Conservation (phyloP, 1,139 yeast genomes). For the Hansenula sp. region DNA sequence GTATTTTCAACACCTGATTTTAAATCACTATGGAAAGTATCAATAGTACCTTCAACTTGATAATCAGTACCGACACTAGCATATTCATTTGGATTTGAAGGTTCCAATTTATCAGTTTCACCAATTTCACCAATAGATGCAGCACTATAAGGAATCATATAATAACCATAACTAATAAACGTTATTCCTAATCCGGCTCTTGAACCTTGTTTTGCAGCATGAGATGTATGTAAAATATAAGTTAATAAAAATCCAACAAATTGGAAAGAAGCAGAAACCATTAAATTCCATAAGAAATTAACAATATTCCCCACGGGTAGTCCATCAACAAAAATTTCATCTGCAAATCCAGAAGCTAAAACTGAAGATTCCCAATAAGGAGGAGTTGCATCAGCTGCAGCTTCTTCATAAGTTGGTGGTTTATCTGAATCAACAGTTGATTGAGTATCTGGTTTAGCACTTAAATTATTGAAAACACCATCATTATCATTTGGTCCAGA, state of each 20-base stretch:
- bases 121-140: conserved; percentile 21
- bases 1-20: conserved; percentile 30
- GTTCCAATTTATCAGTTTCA: conserved; percentile 35
- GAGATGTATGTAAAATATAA: conserved; percentile 89
- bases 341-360: conserved; percentile 74
- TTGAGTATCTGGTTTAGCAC: conserved; percentile 70
- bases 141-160: conserved; percentile 48
- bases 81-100: conserved; percentile 51
- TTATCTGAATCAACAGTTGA: conserved; percentile 40
- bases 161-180: conserved; percentile 70
- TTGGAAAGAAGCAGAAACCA: conserved; percentile 87
- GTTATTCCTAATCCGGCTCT: conserved; percentile 90
- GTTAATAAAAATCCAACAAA: conserved; percentile 91
- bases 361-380: conserved; percentile 96
- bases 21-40: conserved; percentile 41
- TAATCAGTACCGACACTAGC: conserved; percentile 38
- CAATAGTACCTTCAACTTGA: conserved; percentile 39
- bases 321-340: conserved; percentile 92
- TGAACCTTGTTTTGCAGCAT: conserved; percentile 95
- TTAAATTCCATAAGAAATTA: conserved; percentile 83
- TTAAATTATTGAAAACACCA: conserved; percentile 88
- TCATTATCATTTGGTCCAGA: conserved; percentile 54
- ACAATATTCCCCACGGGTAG: conserved; percentile 93
- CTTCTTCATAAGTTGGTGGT: conserved; percentile 96
- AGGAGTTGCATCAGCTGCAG: conserved; percentile 91